Evolutionary conservation across 768 basidiomycete genomes (phyloP), one percentile per base, ranked within the genome.

Genomic region (Tephrocybe sp.): DNA sequence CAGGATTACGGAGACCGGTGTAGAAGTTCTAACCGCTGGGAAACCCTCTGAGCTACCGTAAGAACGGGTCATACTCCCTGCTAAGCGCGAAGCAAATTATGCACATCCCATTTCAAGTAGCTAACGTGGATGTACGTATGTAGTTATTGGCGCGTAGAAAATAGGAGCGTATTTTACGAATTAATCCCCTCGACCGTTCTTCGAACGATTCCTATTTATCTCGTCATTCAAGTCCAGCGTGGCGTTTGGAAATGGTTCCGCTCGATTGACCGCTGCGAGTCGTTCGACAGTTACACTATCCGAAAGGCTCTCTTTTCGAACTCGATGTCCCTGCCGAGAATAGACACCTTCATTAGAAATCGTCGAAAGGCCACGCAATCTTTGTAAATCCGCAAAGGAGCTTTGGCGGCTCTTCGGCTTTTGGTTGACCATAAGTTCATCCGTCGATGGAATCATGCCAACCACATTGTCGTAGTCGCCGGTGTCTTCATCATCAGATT

Each of bases 381-480:
- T 77, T 67, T 90, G 88, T 45, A 93, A 66, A 69, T 93, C 86
- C n/a, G 90, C 90, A 59, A 88, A 93, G 18, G 88, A 90, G 41
- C 80, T 83, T 53, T 81, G 81, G 17, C 83, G 80, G 65, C 83
- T 88, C 44, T 80, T 79, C 23, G 73, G 66, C 60, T 80, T 82
- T 58, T 64, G 67, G 45, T 63, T 50, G 54, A 36, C 64, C 59
- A 54, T 57, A 62, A 62, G 68, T 46, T 80, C 79, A 48, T 81
- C 81, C 47, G 79, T 73, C 9, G 69, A 59, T 17, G 77, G 77
- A 48, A 93, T 68, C 55, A 85, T 75, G 9, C 84, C 80, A 42
- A 93, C 78, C 41, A 94, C 88, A 68, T 95, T 83, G 65, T 96
- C 93, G 65, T 95, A 95, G 68, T 96, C 93, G 34, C 91, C 93